Percentiles rank a stretch among this genome's conserved stretches.
Conservation (phyloP, 83 land plant genomes). For the Picea engelmannii region DNA sequence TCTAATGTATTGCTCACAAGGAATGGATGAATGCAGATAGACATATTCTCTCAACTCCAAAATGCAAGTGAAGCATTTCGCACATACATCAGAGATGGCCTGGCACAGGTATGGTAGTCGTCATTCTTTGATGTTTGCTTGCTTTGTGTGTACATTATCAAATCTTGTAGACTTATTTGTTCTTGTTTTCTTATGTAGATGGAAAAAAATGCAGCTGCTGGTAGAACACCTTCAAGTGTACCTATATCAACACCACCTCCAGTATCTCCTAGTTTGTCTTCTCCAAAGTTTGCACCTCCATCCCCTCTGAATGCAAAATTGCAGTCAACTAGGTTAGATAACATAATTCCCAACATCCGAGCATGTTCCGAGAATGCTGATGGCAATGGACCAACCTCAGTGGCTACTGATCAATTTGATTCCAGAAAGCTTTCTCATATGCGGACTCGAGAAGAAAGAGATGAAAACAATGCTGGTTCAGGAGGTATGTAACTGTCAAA, state of each 20-base stretch:
- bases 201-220: constrained; percentile 98
- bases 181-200: constrained; percentile 48
- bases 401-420: constrained; percentile 19
- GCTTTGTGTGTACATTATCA: neutral
- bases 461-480: constrained; percentile 28
- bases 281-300: constrained; percentile 69
- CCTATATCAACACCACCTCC: constrained; percentile 95
- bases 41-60: constrained; percentile 97
- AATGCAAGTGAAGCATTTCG: constrained; percentile 99
- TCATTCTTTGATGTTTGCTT: neutral
- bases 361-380: constrained; percentile 38
- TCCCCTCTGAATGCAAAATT: constrained; percentile 72
- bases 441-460: constrained; percentile 26
- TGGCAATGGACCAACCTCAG: constrained; percentile 18
- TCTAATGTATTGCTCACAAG: neutral
- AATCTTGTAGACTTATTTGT: neutral
- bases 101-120: constrained; percentile 68
- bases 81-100: constrained; percentile 94
- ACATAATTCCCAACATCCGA: constrained; percentile 31
- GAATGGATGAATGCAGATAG: constrained; percentile 61
- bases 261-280: constrained; percentile 43
- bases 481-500: neutral
- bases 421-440: constrained; percentile 22
- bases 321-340: constrained; percentile 51
- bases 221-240: constrained; percentile 84